These are phyloP conservation scores for Urostyla sp. DNA, from an alignment of 73 alveolate genomes.

Conservation along the genomic window DNA sequence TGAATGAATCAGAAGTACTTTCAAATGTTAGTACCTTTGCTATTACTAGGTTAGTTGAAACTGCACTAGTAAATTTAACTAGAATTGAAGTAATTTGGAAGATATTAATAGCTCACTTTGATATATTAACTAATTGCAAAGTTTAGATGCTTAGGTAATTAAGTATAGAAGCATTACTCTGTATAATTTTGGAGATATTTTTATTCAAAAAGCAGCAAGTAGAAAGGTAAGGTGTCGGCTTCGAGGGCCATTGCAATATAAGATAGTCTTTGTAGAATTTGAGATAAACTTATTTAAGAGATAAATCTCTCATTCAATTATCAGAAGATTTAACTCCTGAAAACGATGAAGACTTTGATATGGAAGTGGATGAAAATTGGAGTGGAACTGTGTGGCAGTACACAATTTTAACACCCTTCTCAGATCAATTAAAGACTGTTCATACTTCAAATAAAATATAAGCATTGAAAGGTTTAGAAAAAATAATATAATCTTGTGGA, in stretches of 20 bases:
- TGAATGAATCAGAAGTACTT: slow-evolving; percentile 71
- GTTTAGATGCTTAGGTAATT: slow-evolving; percentile 32
- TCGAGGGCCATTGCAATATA: no score
- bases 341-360: slow-evolving; percentile 29
- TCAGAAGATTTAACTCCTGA: slow-evolving; percentile 32
- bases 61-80: slow-evolving; percentile 76
- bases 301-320: neutral
- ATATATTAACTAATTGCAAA: slow-evolving; percentile 39
- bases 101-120: slow-evolving; percentile 57
- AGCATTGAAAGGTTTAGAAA: slow-evolving; percentile 44
- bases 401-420: slow-evolving; percentile 49
- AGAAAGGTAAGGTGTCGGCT: no score
- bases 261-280: slow-evolving; percentile 4
- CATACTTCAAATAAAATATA: slow-evolving; percentile 20
- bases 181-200: slow-evolving; percentile 60
- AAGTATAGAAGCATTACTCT: slow-evolving; percentile 62
- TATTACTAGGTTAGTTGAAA: slow-evolving; percentile 79
- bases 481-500: slow-evolving; percentile 46
- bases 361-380: slow-evolving; percentile 64
- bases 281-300: neutral
- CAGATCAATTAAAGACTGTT: slow-evolving; percentile 33
- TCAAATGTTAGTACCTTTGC: slow-evolving; percentile 74
- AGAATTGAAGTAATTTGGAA: slow-evolving; percentile 87
- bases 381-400: slow-evolving; percentile 47
- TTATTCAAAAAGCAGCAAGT: slow-evolving; percentile 14